Evolutionary conservation across 148 eudicot genomes (phyloP), one percentile per base, ranked within the genome.

Genomic region (Polygonum aviculare): DNA sequence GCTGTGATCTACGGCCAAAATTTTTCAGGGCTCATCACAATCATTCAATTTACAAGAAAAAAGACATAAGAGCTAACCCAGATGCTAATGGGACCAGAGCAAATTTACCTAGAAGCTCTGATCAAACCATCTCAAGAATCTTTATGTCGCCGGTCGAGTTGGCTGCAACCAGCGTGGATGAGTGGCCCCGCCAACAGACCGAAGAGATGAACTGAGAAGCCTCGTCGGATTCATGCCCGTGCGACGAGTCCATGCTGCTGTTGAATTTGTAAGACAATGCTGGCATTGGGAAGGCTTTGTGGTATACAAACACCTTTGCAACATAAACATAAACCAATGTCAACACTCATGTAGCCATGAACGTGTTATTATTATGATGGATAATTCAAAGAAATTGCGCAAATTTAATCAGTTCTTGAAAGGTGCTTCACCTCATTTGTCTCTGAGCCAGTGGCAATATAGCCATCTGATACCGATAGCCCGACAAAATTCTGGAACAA

Each of bases 381-480:
- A 52, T 52, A 2, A 52, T 15, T 52, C 59, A 52, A 52, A 5
- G 16, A 52, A 22, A 35, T 59, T 60, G 15, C 2, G 4, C 38
- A 60, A 26, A 26, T 12, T 1, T 50, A 50, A 50, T 31, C 31
- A 33, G 69, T 36, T 41, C 35, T 60, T 65, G 19, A 14, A n/a
- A 33, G n/a, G 33, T 41, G 35, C 18, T 11, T 12, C 85, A 95
- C 99, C 99, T 95, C 99, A 79, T 95, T 95, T 71, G 99, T 95
- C 82, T 95, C 98, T 40, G 99, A 95, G 83, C 99, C 99, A 31
- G 99, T 95, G 51, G 97, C 97, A 62, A 95, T 93, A 77, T 95
- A 95, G 78, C 97, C 99, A 70, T 95, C 99, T 39, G 90, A 88
- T 38, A 93, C 97, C 5, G 99, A 95, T 73, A 95, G 81, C 73